Conservation (phyloP, 164 flowering plant species). For the Liriodendron chinense region DNA sequence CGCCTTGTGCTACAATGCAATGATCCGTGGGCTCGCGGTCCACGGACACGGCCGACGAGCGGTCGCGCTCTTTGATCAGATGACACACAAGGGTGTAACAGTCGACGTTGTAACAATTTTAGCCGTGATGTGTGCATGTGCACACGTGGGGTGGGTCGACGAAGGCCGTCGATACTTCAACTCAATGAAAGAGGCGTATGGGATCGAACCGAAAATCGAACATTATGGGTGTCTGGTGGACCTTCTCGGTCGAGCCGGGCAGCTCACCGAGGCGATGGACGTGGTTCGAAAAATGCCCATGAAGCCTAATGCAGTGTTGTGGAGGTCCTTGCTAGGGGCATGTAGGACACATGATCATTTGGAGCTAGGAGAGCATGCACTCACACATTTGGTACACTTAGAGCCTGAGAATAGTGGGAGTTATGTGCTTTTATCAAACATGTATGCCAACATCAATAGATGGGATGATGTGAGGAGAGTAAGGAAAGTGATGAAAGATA, state of each 20-base stretch:
- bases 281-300: slow-evolving; percentile 42
- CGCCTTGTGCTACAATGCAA: slow-evolving; percentile 55
- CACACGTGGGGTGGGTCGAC: slow-evolving; percentile 56
- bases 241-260: slow-evolving; percentile 61
- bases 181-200: slow-evolving; percentile 38
- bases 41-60: slow-evolving; percentile 54
- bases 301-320: slow-evolving; percentile 57
- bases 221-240: slow-evolving; percentile 67
- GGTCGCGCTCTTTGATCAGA: slow-evolving; percentile 34
- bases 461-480: slow-evolving; percentile 44
- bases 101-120: slow-evolving; percentile 54
- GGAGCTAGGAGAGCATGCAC: slow-evolving; percentile 46
- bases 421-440: slow-evolving; percentile 63
- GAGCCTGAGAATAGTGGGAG: slow-evolving; percentile 62
- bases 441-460: slow-evolving; percentile 36
- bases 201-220: slow-evolving; percentile 52
- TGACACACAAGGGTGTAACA: slow-evolving; percentile 36
- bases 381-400: slow-evolving; percentile 35
- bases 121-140: slow-evolving; percentile 48
- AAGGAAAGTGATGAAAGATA: slow-evolving; percentile 40
- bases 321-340: slow-evolving; percentile 63
- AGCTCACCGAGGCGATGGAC: slow-evolving; percentile 41
- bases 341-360: slow-evolving; percentile 50
- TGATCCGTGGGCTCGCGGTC: slow-evolving; percentile 53
- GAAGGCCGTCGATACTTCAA: slow-evolving; percentile 41